Evolutionary conservation across 2,329 filamentous ascomycete species (phyloP).

Genomic region (Penicillium sp.): DNA sequence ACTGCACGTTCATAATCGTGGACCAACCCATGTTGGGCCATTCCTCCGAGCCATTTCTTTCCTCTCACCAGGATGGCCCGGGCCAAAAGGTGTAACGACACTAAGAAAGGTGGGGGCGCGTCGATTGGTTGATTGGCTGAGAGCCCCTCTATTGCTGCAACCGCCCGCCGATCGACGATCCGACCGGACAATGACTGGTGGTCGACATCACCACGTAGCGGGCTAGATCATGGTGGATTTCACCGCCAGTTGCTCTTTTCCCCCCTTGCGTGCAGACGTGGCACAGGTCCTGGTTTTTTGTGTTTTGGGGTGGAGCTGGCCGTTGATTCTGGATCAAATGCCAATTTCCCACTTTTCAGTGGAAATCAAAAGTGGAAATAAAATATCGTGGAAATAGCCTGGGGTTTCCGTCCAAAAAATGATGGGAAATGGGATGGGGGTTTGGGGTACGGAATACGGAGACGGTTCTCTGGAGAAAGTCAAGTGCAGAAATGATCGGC

Average conservation of each 20-base stretch:
- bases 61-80: slow-evolving; percentile 11
- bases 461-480: not conserved
- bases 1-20: slow-evolving; percentile 27
- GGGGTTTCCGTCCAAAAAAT: too few relatives aligned
- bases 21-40: not conserved
- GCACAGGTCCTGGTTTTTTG: slow-evolving; percentile 9
- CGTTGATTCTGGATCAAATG: not conserved
- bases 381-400: not conserved
- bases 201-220: slow-evolving; percentile 25
- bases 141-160: slow-evolving; percentile 12
- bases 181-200: slow-evolving; percentile 27
- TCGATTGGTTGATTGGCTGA: not conserved
- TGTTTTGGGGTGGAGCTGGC: not conserved
- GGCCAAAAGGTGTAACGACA: slow-evolving; percentile 25
- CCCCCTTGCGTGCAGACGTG: slow-evolving; percentile 24
- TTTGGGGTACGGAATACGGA: not conserved
- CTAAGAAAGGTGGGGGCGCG: slow-evolving; percentile 1
- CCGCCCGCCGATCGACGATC: slow-evolving; percentile 28
- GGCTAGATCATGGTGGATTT: slow-evolving; percentile 26
- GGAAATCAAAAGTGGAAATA: too few relatives aligned
- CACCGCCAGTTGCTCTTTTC: slow-evolving; percentile 23
- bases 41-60: slow-evolving; percentile 5
- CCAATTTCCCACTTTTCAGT: not conserved
- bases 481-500: not conserved
- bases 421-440: not conserved